Conservation (phyloP, 257 asterid genomes). For the Lycium ferocissimum region DNA sequence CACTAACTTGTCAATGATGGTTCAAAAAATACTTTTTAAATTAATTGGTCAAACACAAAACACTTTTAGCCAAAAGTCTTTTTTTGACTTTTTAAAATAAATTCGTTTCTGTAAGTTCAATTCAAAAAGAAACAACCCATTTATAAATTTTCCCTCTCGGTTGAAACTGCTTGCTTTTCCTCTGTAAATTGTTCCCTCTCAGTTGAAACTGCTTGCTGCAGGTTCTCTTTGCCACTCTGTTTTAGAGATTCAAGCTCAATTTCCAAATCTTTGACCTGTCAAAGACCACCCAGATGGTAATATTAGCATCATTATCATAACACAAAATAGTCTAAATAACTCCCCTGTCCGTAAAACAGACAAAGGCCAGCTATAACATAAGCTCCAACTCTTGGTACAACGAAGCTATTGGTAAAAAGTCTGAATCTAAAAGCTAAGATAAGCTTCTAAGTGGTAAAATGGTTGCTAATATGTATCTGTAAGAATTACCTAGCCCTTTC, state of each 20-base stretch:
- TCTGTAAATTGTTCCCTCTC: conserved; percentile 48
- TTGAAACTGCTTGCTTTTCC: too few relatives aligned
- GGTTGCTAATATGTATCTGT: background rate
- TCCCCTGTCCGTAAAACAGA: background rate
- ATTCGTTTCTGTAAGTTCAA: too few relatives aligned
- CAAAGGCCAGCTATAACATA: background rate
- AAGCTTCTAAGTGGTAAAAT: background rate
- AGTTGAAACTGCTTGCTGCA: conserved; percentile 55
- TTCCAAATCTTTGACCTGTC: conserved; percentile 73
- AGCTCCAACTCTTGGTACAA: background rate
- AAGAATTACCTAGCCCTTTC: conserved; percentile 15
- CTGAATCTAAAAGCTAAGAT: background rate
- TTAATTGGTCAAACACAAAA: too few relatives aligned
- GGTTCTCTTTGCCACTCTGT: conserved; percentile 59
- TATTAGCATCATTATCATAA: conserved; percentile 24
- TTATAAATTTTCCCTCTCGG: too few relatives aligned
- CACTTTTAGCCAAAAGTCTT: too few relatives aligned
- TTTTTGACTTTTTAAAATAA: too few relatives aligned
- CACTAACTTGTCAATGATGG: too few relatives aligned
- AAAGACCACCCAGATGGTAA: conserved; percentile 23
- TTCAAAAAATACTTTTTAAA: too few relatives aligned
- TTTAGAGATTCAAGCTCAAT: conserved; percentile 55
- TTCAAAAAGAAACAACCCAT: too few relatives aligned
- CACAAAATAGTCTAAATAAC: background rate
- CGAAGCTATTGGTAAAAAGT: background rate